Evolutionary conservation across 169 alveolate genomes (phyloP).

Genomic region (Eimeria maxima): DNA sequence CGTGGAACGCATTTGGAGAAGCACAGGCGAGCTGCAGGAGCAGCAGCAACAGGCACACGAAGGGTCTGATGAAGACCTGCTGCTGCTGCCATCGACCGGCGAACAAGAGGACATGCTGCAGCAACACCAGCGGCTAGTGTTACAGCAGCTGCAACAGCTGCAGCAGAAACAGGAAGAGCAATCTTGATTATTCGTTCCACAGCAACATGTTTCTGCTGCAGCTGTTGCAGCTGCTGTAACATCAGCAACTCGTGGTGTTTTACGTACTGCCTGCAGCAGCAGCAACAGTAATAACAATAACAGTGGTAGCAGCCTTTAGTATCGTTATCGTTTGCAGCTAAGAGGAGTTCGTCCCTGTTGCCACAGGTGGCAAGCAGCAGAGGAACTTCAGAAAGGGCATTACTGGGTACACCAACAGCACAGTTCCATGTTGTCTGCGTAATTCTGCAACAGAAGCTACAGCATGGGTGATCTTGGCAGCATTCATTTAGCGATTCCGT

Average conservation of each 20-base stretch:
- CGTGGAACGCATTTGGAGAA: slow-evolving; percentile 49
- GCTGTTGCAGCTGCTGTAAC: too few species aligned
- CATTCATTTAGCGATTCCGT: neutral
- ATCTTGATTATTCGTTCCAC: too few species aligned
- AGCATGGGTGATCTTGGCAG: too few species aligned
- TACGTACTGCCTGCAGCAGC: neutral
- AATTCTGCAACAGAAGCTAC: neutral
- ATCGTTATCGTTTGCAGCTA: neutral
- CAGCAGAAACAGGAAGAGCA: slow-evolving; percentile 24
- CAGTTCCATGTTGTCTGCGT: neutral
- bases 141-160: slow-evolving; percentile 38
- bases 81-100: neutral
- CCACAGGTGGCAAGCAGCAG: neutral
- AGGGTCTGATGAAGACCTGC: slow-evolving; percentile 13
- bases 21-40: slow-evolving; percentile 7
- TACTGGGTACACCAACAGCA: neutral
- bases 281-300: neutral
- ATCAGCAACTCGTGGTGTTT: neutral
- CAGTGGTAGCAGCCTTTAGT: neutral
- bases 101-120: slow-evolving; percentile 40
- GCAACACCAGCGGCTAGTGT: slow-evolving; percentile 55
- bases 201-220: too few species aligned
- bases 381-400: neutral
- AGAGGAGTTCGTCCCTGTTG: neutral
- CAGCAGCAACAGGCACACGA: slow-evolving; percentile 15